Evolutionary conservation across 331 rosid genomes (phyloP), one percentile per base, ranked within the genome.

Genomic region (Telfairia occidentalis): DNA sequence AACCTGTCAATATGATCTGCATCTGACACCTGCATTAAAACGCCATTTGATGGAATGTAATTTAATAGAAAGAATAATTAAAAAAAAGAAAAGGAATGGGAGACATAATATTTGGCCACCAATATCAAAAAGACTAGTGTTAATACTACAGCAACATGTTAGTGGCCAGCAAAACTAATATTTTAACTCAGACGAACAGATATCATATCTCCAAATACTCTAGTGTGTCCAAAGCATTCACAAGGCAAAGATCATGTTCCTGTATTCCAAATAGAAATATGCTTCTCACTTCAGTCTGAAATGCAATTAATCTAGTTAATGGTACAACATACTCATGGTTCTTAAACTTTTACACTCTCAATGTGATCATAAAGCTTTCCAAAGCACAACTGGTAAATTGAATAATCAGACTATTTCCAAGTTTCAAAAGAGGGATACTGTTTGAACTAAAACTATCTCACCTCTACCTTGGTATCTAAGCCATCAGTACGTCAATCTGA

Each of bases 1-100:
- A 95, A 78, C 81, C 97, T 87, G 79, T 92, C 97, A 58, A 89
- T 90, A 80, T 92, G 97, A 76, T 92, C 92, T 15, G 86, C 96
- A 83, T 95, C 97, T 54, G 90, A 75, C 73, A 86, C 94, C 99
- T 95, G 91, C 83, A 79, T 79, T 64, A 77, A 65, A 73, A 69
- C 15, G 50, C 58, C 55, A 72, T 59, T 71, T 40, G 29, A 7
- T 3, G 37, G 11, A 67, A 67, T 67, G 73, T 54, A 32, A 54
- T 38, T 38, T 21, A 34, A 15, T 15, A 16, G 19, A 37, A 21
- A 48, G 29, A 18, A 69, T 54, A 55, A 42, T 5, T n/a, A n/a
- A 48, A 75, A 40, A 74, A 76, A 16, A 35, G 5, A 52, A 77
- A 28, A 4, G 42, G 16, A 71, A 43, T 69, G 21, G 42, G 9